Evolutionary conservation across 495 filamentous ascomycete genomes (phyloP).

Genomic region (Hypoxylon lienhwacheense): DNA sequence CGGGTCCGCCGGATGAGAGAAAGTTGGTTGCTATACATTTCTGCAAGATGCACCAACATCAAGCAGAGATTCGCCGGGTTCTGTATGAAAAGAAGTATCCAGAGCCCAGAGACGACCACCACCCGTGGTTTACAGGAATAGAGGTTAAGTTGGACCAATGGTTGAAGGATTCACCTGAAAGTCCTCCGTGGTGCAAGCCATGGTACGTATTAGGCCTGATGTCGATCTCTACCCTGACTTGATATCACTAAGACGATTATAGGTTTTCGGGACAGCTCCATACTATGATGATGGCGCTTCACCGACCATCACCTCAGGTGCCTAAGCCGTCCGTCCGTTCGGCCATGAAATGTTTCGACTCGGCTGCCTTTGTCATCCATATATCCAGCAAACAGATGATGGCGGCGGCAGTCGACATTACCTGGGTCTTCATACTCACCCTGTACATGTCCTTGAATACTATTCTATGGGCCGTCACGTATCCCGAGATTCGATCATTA

Average conservation of each 20-base stretch:
- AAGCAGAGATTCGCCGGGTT: slow-evolving; percentile 79
- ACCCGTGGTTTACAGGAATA: slow-evolving; percentile 87
- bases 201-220: slow-evolving; percentile 53
- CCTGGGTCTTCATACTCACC: slow-evolving; percentile 86
- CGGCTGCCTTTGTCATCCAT: slow-evolving; percentile 73
- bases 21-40: slow-evolving; percentile 91
- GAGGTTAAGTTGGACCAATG: slow-evolving; percentile 74
- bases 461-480: slow-evolving; percentile 78
- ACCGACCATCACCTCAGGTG: slow-evolving; percentile 85
- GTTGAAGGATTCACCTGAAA: slow-evolving; percentile 52
- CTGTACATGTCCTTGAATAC: slow-evolving; percentile 87
- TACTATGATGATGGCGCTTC: slow-evolving; percentile 81
- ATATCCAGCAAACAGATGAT: slow-evolving; percentile 76
- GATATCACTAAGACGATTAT: slow-evolving; percentile 16
- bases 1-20: slow-evolving; percentile 67
- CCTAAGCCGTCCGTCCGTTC: slow-evolving; percentile 76
- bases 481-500: slow-evolving; percentile 72
- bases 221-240: background rate
- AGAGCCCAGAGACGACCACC: slow-evolving; percentile 69
- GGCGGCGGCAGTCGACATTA: slow-evolving; percentile 74
- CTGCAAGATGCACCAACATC: slow-evolving; percentile 84
- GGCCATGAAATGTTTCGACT: slow-evolving; percentile 78
- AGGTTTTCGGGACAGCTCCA: slow-evolving; percentile 80
- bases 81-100: slow-evolving; percentile 79
- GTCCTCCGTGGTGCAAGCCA: slow-evolving; percentile 52